Conservation (phyloP, 257 asterid genomes). For the Orobanche coerulescens region DNA sequence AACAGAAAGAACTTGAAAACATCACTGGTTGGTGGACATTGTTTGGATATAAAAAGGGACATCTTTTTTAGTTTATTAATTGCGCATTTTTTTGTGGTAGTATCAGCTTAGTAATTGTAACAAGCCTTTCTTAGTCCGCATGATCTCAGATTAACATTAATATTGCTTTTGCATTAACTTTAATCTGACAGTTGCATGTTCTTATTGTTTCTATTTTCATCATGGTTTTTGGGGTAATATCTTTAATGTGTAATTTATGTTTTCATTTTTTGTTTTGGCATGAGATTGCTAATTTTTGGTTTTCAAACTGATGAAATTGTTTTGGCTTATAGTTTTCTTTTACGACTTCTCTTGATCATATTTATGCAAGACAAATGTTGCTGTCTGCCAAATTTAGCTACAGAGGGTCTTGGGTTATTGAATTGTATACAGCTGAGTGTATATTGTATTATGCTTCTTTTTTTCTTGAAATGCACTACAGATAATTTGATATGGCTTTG, state of each 20-base stretch:
- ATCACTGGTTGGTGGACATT: not conserved
- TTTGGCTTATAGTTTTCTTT: not conserved
- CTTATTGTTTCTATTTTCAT: not conserved
- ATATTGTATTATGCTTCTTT: not conserved
- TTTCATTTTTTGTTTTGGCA: not conserved
- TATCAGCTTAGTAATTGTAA: slow-evolving; percentile 4
- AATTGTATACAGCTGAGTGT: not conserved
- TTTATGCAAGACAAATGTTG: not conserved
- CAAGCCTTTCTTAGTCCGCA: slow-evolving; percentile 3
- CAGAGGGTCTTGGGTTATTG: not conserved
- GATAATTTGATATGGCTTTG: not conserved
- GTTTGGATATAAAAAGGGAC: not conserved
- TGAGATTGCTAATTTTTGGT: not conserved
- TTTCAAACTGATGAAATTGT: not conserved
- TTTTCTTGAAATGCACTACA: not conserved
- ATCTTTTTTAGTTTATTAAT: not conserved
- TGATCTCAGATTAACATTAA: not conserved
- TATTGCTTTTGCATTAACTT: slow-evolving; percentile 1
- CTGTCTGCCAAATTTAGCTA: not conserved
- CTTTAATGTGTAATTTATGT: not conserved
- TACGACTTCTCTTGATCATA: not conserved
- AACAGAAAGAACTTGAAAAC: not conserved
- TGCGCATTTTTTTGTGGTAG: slow-evolving; percentile 11
- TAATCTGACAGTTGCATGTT: not conserved
- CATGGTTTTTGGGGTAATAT: not conserved